phyloP scores from a whole-genome alignment of 2,329 filamentous ascomycete species.

The Periconia digitata region DNA sequence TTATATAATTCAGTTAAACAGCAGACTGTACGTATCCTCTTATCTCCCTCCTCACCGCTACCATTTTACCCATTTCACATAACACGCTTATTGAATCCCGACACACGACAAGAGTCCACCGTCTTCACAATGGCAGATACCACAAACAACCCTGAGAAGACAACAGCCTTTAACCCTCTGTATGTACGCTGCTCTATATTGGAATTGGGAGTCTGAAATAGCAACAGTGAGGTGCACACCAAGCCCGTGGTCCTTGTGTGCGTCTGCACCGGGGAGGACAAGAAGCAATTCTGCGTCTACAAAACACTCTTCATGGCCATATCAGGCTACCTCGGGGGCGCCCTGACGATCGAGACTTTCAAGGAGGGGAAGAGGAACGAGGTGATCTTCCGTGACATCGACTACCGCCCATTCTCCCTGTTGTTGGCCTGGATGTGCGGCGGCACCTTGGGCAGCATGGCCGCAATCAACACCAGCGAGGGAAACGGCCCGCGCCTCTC shows the following conservation, averaged over 20 bases:
- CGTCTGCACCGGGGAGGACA: conserved; percentile 1
- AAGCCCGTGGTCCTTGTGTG: conserved; percentile 1
- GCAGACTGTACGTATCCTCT: not conserved
- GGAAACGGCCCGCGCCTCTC: not conserved
- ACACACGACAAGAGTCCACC: not conserved
- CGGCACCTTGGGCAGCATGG: not conserved
- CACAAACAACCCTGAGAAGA: not conserved
- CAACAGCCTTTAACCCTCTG: not conserved
- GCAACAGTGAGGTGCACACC: not conserved
- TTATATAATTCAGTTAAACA: too few species aligned
- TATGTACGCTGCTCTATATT: not conserved
- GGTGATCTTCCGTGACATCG: not conserved
- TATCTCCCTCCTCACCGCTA: too few species aligned
- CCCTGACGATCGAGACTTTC: not conserved
- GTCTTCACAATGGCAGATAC: not conserved
- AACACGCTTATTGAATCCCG: too few species aligned
- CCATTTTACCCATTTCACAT: too few species aligned
- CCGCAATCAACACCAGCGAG: not conserved
- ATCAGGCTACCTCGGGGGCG: conserved; percentile 6
- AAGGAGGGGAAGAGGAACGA: not conserved
- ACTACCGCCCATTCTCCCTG: not conserved
- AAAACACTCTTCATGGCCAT: not conserved
- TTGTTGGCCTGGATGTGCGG: not conserved
- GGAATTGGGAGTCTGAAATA: not conserved
- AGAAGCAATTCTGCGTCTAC: conserved; percentile 3